A percentile compares a stretch with the other conserved stretches of the same genome.
These are phyloP conservation scores for Serendipita vermifera DNA, from an alignment of 768 basidiomycete genomes.

Conservation along the genomic window DNA sequence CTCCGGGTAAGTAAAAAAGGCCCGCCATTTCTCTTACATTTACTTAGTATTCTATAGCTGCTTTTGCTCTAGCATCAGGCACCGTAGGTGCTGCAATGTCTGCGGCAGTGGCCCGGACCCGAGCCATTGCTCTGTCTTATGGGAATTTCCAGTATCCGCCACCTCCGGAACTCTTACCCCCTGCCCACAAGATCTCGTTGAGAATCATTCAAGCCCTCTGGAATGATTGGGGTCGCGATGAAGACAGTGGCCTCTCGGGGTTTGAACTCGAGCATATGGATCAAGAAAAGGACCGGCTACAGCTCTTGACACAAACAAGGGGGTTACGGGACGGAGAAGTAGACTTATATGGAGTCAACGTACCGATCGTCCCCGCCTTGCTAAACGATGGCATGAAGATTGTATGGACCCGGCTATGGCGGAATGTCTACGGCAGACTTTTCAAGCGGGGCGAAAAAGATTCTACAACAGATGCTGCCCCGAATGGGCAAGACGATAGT, in stretches of 20 bases:
- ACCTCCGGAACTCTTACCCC: conserved; percentile 42
- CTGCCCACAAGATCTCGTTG: conserved; percentile 58
- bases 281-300: conserved; percentile 11
- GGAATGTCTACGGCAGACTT: conserved; percentile 68
- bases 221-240: conserved; percentile 72
- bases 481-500: conserved; percentile 12
- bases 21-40: not conserved
- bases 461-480: conserved; percentile 17
- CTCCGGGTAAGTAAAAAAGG: conserved; percentile 41
- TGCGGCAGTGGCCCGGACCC: conserved; percentile 51
- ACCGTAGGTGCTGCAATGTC: conserved; percentile 87
- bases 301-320: conserved; percentile 10
- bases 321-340: conserved; percentile 51
- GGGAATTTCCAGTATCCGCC: conserved; percentile 64
- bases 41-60: conserved; percentile 34
- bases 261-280: conserved; percentile 8
- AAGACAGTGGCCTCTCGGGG: conserved; percentile 16
- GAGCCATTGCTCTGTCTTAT: conserved; percentile 81
- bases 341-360: conserved; percentile 77
- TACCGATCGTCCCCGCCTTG: conserved; percentile 63
- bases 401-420: conserved; percentile 74
- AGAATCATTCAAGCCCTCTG: conserved; percentile 64
- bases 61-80: conserved; percentile 80
- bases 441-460: conserved; percentile 39
- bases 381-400: conserved; percentile 51